Evolutionary conservation across 352 stramenopile species (phyloP), one percentile per base, ranked within the genome.

Genomic region (Pythium sp.): DNA sequence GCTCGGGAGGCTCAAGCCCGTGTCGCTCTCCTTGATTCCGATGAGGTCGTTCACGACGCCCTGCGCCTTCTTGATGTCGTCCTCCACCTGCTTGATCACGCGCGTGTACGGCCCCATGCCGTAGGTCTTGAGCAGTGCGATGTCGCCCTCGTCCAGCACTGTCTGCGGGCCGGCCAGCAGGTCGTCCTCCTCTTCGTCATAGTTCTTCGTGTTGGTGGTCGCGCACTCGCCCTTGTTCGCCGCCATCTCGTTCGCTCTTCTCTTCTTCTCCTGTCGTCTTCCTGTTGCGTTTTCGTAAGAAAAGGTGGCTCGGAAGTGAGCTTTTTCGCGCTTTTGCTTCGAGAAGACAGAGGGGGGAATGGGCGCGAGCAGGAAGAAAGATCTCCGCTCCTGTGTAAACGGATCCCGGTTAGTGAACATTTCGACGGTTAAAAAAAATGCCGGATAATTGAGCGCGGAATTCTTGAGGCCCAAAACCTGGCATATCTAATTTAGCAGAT

Each of bases 21-120:
- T 99, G 80, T 99, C 97, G 70, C 90, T 98, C 80, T 99, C 98
- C 77, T 99, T 99, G 78, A 99, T 99, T 56, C 97, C 97, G 57
- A 96, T 90, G 38, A 97, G 79, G 65, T 96, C 87, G 71, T 95
- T 97, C 59, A 98, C 92, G 18, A 90, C 93, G 58, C 97, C 84
- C 75, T 98, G 94, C 43, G 97, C 89, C 67, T 97, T 98, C 82
- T 99, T 98, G 70, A 99, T 99, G 77, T 99, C 97, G 71, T 99
- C 97, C 74, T 99, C 98, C 54, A 98, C 89, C 66, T 96, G 80
- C 74, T 99, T 99, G 75, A 99, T 99, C 55, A 93, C 76, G 55
- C 87, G 86, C 60, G 95, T 97, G 84, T 99, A 99, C 22, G 98
- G 97, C 12, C 98, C 98, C 28, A 99, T 76, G 22, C 97, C 97